Conservation (phyloP, 352 stramenopile species). For the Vaucheria bursata region DNA sequence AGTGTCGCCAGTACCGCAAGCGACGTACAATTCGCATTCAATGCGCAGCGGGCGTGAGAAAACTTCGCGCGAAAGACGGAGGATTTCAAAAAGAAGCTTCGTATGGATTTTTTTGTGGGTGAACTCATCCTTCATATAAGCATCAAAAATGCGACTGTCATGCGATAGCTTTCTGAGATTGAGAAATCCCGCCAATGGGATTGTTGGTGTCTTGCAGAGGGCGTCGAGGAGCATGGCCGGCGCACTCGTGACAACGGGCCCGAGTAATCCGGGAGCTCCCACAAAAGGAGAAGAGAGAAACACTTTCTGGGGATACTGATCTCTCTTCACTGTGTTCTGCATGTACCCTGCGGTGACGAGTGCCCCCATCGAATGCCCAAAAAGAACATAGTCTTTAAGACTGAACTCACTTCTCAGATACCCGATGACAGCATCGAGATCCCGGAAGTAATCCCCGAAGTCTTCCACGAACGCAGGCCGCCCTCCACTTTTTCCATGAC, state of each 20-base stretch:
- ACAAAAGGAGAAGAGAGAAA: neutral
- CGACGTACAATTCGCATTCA: neutral
- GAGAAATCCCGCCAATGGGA: neutral
- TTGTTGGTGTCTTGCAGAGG: neutral
- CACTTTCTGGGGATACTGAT: neutral
- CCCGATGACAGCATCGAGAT: neutral
- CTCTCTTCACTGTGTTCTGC: neutral
- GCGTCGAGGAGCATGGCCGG: neutral
- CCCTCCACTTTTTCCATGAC: neutral
- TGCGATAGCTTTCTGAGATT: neutral
- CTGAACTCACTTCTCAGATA: neutral
- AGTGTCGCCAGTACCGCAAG: neutral
- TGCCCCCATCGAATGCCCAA: neutral
- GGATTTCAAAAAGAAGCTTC: neutral
- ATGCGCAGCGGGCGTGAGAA: neutral
- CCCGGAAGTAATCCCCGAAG: neutral
- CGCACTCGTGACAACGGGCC: neutral
- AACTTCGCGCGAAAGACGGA: neutral
- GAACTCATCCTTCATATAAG: neutral
- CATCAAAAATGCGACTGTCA: neutral
- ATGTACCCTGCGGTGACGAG: neutral
- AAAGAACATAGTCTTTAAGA: neutral
- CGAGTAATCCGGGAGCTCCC: neutral
- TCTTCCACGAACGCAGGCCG: neutral
- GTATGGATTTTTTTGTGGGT: neutral